Base-by-base conservation (phyloP, 345 rosid genomes). In the Moricandia moricandioides region DNA sequence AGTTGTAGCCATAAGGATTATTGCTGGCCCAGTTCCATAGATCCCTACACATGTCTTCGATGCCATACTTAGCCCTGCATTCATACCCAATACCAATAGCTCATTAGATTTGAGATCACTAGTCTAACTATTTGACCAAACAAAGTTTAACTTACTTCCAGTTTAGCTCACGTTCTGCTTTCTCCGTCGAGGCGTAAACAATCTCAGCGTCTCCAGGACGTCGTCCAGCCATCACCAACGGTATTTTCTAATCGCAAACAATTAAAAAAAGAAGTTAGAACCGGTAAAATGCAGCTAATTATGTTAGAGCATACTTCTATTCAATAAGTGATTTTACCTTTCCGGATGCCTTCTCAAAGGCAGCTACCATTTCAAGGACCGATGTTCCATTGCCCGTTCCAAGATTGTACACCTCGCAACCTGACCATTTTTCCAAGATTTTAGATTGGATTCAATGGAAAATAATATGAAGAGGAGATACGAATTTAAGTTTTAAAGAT, bases 321-420 rank as follows among this genome's bases (percentile, higher is more conserved):
- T 6, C 11, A 9, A 30, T 18, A 6, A 17, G 16, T 55, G n/a
- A n/a, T n/a, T 55, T 33, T 81, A 95, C 99, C 99, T 88, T 90
- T 63, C 93, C 96, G 16, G 97, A 95, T 55, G 97, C 96, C 83
- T 89, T 92, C 75, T 90, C 99, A 72, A 95, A 95, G 40, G 97
- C 96, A 37, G 87, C 71, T n/a, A 95, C 99, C 98, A 95, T 95
- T 82, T 95, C 96, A 64, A 92, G 67, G 24, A 95, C 99, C 0
- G 99, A 95, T 77, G 98, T 89, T 76, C 99, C 99, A 76, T 89
- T 90, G 4, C 99, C 98, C 1, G 97, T 95, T 80, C 99, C 99
- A 76, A 95, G 81, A 82, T 95, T 95, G 86, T 90, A 95, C n/a
- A 92, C 97, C 86, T 90, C 91, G 67, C 96, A 95, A 62, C 91